phyloP scores from a whole-genome alignment of 768 basidiomycete species.

The Cystofilobasidium ferigula region DNA sequence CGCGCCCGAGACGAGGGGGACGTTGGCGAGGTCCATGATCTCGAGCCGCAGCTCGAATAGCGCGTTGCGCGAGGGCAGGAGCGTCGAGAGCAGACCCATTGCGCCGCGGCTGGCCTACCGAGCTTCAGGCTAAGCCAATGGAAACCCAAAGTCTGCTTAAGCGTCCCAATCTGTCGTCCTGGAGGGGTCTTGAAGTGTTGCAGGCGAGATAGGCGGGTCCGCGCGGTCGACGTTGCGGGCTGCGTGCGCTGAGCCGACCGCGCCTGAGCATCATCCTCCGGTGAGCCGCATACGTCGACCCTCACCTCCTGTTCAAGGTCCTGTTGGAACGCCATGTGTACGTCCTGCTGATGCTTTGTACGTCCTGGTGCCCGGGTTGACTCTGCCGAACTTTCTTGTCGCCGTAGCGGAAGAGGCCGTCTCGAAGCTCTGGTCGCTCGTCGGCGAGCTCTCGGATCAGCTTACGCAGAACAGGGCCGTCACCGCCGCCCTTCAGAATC shows the following conservation, averaged over 20 bases:
- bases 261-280: no score
- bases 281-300: neutral
- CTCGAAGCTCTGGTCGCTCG: constrained; percentile 54
- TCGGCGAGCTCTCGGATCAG: constrained; percentile 58
- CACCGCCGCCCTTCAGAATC: constrained; percentile 54
- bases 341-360: no score
- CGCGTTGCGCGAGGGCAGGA: constrained; percentile 17
- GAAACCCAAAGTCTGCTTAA: no score
- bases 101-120: neutral
- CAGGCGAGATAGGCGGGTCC: no score
- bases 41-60: constrained; percentile 9
- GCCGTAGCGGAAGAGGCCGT: constrained; percentile 15
- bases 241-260: no score
- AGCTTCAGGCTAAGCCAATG: no score
- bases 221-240: neutral
- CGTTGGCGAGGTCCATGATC: constrained; percentile 19
- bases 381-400: no score
- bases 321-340: no score
- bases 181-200: no score
- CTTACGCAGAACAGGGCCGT: constrained; percentile 71
- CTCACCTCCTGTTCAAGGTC: neutral
- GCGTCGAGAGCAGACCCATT: neutral
- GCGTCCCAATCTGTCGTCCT: no score
- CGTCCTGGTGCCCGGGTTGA: no score
- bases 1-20: constrained; percentile 17